phyloP scores from a whole-genome alignment of 2,329 filamentous ascomycete genomes.

The Diplocarpon mali region DNA sequence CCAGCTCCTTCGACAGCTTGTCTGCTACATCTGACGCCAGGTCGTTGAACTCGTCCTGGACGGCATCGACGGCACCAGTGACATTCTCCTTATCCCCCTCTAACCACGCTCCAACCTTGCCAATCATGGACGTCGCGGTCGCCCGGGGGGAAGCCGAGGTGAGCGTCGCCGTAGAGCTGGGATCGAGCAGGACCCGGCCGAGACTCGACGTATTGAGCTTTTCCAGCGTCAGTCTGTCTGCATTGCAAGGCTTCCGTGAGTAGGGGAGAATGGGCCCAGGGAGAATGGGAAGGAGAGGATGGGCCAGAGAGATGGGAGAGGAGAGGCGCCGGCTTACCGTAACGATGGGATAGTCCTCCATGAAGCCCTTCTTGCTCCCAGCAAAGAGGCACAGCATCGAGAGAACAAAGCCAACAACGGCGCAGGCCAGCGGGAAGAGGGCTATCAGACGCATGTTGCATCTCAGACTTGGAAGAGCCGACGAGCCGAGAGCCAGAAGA shows the following conservation, averaged over 20 bases:
- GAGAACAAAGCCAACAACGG: constrained; percentile 44
- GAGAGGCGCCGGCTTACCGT: constrained; percentile 32
- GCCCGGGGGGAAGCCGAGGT: constrained; percentile 12
- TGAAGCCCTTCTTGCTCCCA: constrained; percentile 42
- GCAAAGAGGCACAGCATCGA: constrained; percentile 50
- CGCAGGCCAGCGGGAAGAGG: constrained; percentile 38
- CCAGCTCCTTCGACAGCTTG: constrained; percentile 35
- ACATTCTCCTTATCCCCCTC: constrained; percentile 29
- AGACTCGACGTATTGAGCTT: constrained; percentile 47
- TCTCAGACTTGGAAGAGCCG: not conserved
- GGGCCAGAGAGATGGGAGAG: too few species aligned
- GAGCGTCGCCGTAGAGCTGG: constrained; percentile 23
- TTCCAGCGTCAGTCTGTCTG: constrained; percentile 5
- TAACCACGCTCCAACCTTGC: constrained; percentile 25
- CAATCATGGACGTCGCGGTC: constrained; percentile 21
- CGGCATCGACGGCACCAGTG: constrained; percentile 29
- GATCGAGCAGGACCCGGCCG: constrained; percentile 29
- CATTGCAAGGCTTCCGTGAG: not conserved
- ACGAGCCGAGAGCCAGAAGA: not conserved
- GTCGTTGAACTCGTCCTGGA: constrained; percentile 26
- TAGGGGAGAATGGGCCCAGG: not conserved
- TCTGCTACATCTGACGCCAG: constrained; percentile 28
- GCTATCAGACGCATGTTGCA: constrained; percentile 35
- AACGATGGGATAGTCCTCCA: constrained; percentile 45
- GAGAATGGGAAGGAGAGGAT: too few species aligned